Evolutionary conservation across 768 basidiomycete genomes (phyloP).

Genomic region (Termitomyces sp.): DNA sequence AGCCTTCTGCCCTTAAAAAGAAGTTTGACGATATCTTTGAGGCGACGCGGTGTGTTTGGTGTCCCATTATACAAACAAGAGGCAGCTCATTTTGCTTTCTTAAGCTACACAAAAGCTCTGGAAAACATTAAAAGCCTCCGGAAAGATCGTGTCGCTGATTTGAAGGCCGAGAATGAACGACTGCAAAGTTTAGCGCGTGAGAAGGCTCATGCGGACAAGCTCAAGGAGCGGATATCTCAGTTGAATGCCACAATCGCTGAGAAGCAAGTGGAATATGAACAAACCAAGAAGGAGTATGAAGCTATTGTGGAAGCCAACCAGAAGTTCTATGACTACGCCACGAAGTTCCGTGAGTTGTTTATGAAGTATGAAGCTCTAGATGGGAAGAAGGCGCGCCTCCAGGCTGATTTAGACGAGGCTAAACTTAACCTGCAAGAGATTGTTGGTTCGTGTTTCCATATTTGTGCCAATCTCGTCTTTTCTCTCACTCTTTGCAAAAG

Average conservation of each 20-base stretch:
- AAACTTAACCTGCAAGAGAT: slow-evolving; percentile 67
- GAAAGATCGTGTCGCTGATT: slow-evolving; percentile 86
- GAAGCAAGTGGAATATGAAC: slow-evolving; percentile 75
- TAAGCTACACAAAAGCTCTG: slow-evolving; percentile 93
- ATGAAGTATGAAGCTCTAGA: slow-evolving; percentile 63
- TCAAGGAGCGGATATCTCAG: slow-evolving; percentile 63
- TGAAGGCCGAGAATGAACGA: slow-evolving; percentile 91
- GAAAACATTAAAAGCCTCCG: slow-evolving; percentile 88
- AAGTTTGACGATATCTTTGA: slow-evolving; percentile 99
- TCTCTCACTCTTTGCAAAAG: slow-evolving; percentile 33
- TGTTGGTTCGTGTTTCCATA: slow-evolving; percentile 43
- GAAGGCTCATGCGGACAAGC: slow-evolving; percentile 85
- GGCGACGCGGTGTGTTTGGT: slow-evolving; percentile 73
- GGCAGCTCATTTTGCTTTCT: slow-evolving; percentile 1
- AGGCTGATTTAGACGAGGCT: slow-evolving; percentile 60
- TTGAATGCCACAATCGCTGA: slow-evolving; percentile 58
- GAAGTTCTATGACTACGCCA: slow-evolving; percentile 79
- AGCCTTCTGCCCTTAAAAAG: slow-evolving; percentile 90
- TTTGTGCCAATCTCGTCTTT: background rate
- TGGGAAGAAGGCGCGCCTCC: slow-evolving; percentile 57
- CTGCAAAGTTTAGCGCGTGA: slow-evolving; percentile 75
- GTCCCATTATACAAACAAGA: background rate
- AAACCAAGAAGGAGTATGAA: slow-evolving; percentile 65
- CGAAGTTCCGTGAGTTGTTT: slow-evolving; percentile 85
- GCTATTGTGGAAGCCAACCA: slow-evolving; percentile 65